A percentile compares a stretch with the other conserved stretches of the same genome.
Evolutionary conservation across 352 stramenopile genomes (phyloP).

Genomic region (Pythium plurisporium): DNA sequence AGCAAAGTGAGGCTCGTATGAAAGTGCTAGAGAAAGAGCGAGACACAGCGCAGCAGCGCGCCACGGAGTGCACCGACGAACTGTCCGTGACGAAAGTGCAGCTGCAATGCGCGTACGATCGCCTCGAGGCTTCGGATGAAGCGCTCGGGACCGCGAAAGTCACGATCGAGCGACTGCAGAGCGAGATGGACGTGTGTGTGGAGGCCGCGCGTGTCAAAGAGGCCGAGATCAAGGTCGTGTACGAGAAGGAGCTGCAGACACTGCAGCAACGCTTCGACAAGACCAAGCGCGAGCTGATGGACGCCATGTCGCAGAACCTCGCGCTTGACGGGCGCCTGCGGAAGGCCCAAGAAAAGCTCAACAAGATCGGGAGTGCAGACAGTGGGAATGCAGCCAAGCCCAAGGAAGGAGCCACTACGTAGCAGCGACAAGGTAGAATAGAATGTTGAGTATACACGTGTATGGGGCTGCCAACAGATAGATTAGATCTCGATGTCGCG

Average conservation of each 20-base stretch:
- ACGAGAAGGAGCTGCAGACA: slow-evolving; percentile 40
- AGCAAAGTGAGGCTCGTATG: slow-evolving; percentile 35
- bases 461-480: too few relatives aligned
- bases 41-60: slow-evolving; percentile 16
- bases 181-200: slow-evolving; percentile 27
- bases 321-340: slow-evolving; percentile 56
- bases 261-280: slow-evolving; percentile 69
- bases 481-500: slow-evolving; percentile 90
- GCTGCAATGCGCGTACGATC: slow-evolving; percentile 41
- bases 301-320: slow-evolving; percentile 59
- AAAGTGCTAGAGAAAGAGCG: slow-evolving; percentile 30
- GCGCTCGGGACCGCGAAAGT: slow-evolving; percentile 19
- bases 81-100: slow-evolving; percentile 32
- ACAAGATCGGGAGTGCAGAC: slow-evolving; percentile 29
- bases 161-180: slow-evolving; percentile 26
- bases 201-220: slow-evolving; percentile 33
- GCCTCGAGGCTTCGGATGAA: slow-evolving; percentile 36
- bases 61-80: slow-evolving; percentile 38
- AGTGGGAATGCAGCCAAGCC: not conserved
- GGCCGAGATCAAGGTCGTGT: slow-evolving; percentile 32
- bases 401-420: not conserved
- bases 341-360: slow-evolving; percentile 71
- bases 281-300: slow-evolving; percentile 69
- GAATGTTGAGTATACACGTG: too few relatives aligned
- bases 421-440: not conserved